Conservation (phyloP, 331 rosid genomes). For the Saraca asoca region DNA sequence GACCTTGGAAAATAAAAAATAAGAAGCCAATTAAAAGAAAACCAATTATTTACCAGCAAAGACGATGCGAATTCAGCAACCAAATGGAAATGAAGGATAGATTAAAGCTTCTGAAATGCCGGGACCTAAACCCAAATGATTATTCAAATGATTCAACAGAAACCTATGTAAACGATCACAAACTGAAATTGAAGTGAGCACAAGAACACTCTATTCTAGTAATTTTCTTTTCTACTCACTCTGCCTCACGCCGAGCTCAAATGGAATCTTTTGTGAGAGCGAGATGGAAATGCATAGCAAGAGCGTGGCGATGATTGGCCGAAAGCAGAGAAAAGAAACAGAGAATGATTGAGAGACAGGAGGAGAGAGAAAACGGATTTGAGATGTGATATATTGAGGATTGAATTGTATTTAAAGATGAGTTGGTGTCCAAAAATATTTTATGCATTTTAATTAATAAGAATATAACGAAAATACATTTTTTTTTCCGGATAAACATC, state of each 20-base stretch:
- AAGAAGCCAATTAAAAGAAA: slow-evolving; percentile 21
- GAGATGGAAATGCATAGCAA: slow-evolving; percentile 35
- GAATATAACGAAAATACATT: background rate
- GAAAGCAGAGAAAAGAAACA: slow-evolving; percentile 47
- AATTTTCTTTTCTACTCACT: slow-evolving; percentile 8
- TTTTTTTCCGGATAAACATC: background rate
- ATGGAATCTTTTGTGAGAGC: slow-evolving; percentile 47
- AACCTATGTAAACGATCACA: background rate
- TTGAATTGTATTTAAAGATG: slow-evolving; percentile 62
- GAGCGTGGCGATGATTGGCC: slow-evolving; percentile 59
- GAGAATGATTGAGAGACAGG: slow-evolving; percentile 70
- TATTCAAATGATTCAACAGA: slow-evolving; percentile 29
- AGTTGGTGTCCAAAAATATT: slow-evolving; percentile 52
- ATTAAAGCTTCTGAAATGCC: slow-evolving; percentile 24
- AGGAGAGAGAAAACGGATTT: slow-evolving; percentile 26
- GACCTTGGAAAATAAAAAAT: background rate
- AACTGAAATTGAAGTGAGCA: slow-evolving; percentile 24
- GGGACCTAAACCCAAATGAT: slow-evolving; percentile 28
- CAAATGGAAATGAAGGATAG: background rate
- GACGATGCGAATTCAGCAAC: slow-evolving; percentile 30
- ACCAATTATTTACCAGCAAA: slow-evolving; percentile 42
- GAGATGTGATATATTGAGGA: slow-evolving; percentile 45
- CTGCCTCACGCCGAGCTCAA: slow-evolving; percentile 24
- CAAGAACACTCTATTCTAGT: slow-evolving; percentile 22
- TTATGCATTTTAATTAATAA: background rate